Percentiles rank a stretch among this genome's conserved stretches.
phyloP scores from a whole-genome alignment of 2,329 filamentous ascomycete species.

The Verticillium tricorpus region DNA sequence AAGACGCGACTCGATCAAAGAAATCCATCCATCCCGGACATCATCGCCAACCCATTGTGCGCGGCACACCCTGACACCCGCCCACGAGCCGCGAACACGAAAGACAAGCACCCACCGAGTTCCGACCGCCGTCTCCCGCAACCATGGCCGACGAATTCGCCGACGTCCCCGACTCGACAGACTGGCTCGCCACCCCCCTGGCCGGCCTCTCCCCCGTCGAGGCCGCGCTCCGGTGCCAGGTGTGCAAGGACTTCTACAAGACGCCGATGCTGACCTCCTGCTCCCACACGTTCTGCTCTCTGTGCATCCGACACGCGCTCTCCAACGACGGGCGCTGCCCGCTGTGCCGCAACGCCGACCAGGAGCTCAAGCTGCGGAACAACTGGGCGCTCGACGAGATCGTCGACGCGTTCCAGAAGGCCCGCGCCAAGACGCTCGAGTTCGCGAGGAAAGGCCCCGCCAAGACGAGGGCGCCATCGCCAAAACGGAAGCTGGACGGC shows the following conservation, averaged over 20 bases:
- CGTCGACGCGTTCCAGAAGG: slow-evolving; percentile 69
- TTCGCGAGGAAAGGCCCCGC: slow-evolving; percentile 53
- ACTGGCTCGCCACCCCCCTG: slow-evolving; percentile 73
- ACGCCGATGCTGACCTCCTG: slow-evolving; percentile 95
- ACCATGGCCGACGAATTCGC: slow-evolving; percentile 29
- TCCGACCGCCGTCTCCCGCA: neutral
- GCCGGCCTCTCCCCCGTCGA: slow-evolving; percentile 67
- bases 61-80: neutral
- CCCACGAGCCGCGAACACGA: neutral
- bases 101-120: neutral
- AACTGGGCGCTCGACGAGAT: slow-evolving; percentile 85
- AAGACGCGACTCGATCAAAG: neutral
- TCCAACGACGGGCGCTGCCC: slow-evolving; percentile 84
- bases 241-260: slow-evolving; percentile 96
- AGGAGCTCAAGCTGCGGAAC: slow-evolving; percentile 77
- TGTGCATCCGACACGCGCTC: slow-evolving; percentile 87
- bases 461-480: slow-evolving; percentile 17
- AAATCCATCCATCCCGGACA: neutral
- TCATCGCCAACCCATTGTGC: neutral
- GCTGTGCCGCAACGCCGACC: slow-evolving; percentile 71
- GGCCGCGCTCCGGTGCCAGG: slow-evolving; percentile 83
- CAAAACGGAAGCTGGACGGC: slow-evolving; percentile 48
- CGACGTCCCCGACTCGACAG: slow-evolving; percentile 70
- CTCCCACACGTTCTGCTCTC: slow-evolving; percentile 92
- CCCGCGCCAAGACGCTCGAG: slow-evolving; percentile 57